Base-by-base conservation (phyloP, 75 land plant genomes). In the Cupressus sempervirens region DNA sequence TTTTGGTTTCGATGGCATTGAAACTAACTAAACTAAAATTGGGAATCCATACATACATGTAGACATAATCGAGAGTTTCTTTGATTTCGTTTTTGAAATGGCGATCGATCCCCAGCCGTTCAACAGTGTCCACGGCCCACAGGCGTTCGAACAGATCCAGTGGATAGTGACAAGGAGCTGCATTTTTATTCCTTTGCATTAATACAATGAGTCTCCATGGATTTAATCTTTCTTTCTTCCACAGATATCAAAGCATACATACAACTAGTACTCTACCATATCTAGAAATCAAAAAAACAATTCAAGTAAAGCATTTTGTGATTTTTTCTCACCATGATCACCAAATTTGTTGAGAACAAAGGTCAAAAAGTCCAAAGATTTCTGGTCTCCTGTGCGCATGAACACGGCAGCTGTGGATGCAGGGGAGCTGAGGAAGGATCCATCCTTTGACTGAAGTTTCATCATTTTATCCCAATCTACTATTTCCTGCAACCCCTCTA, bases 81-180 rank as follows among this genome's bases (percentile, higher is more conserved):
- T 40, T 56, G 56, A 88, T 88, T 34, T 88, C 89, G 26, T 70
- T 2, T 26, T 75, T 35, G 70, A 88, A 88, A 54, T 82, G 84
- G 40, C 52, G 89, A 70, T 48, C 88, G 70, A 88, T 88, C 38
- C 88, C 88, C 83, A 92, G 90, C 20, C 93, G 85, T 32, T 92
- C 87, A 4, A 92, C 81, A 4, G 89, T 85, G 52, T 92, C 93
- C 62, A 92, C 91, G 0, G 89, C 86, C 93, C 93, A 92, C 1
- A 91, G 26, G 8, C 70, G 92, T 86, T 92, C 93, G 65, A 92
- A 91, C 26, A 92, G 38, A 82, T 82, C 83, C 13, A 54, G 58
- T 14, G 83, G 80, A 76, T 82, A 82, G 83, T 82, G 83, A 20
- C 83, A 50, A 82, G 54, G 83, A 41, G 50, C 83, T 82, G 83